phyloP scores from a whole-genome alignment of 106 monocot species.

The Vanilla planifolia region DNA sequence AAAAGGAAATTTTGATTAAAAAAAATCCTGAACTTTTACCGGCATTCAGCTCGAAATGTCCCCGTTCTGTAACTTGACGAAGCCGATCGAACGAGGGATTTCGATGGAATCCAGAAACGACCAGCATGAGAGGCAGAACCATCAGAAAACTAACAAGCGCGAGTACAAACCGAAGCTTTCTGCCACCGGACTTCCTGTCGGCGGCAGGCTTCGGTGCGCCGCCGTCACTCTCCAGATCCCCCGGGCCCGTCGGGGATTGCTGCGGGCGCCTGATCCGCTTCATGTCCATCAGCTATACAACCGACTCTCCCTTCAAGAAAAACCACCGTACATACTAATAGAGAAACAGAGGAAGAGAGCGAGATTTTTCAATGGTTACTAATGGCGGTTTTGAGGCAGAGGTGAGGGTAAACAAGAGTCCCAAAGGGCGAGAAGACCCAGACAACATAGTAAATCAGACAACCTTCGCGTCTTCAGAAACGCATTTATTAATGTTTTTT shows the following conservation, averaged over 20 bases:
- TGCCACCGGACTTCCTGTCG: background rate
- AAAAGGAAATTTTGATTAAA: background rate
- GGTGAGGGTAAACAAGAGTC: too few relatives aligned
- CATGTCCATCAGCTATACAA: constrained; percentile 29
- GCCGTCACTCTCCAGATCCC: constrained; percentile 1
- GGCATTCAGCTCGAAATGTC: background rate
- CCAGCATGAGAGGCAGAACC: background rate
- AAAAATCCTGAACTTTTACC: background rate
- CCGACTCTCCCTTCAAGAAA: too few relatives aligned
- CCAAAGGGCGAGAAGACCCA: too few relatives aligned
- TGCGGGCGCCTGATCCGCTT: constrained; percentile 25
- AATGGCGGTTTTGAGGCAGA: too few relatives aligned
- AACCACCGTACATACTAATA: too few relatives aligned
- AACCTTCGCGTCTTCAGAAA: too few relatives aligned
- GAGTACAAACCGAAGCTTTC: background rate
- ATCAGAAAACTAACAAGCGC: background rate
- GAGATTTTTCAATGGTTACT: too few relatives aligned
- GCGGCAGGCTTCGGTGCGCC: background rate
- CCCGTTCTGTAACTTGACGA: background rate
- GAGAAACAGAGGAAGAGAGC: too few relatives aligned
- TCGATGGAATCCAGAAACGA: background rate
- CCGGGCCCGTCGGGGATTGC: background rate
- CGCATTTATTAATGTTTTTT: too few relatives aligned
- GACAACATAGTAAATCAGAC: too few relatives aligned
- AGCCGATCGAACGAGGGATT: constrained; percentile 2